Percentiles rank a stretch among this genome's conserved stretches.
Conservation (phyloP, 441 rosid genomes). For the Sinapis alba region DNA sequence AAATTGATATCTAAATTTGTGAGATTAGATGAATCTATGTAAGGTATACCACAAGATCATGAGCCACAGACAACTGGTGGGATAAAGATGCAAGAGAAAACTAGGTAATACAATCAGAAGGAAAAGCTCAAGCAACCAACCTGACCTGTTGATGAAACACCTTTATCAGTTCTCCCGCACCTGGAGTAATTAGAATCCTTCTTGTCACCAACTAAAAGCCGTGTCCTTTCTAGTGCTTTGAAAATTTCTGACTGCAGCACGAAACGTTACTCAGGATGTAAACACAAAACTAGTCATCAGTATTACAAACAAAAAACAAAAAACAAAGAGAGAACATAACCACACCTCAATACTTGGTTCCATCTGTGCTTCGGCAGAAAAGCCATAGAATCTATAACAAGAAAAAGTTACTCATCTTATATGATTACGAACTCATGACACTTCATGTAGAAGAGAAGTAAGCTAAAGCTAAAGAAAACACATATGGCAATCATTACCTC, state of each 20-base stretch:
- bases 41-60: slow-evolving; percentile 7
- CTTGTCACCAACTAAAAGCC: slow-evolving; percentile 78
- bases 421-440: not conserved
- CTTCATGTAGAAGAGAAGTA: not conserved
- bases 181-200: slow-evolving; percentile 82
- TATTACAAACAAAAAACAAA: not conserved
- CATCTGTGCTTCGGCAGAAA: slow-evolving; percentile 89
- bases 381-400: slow-evolving; percentile 79
- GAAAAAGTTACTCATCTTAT: not conserved
- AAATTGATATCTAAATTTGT: not conserved
- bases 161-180: slow-evolving; percentile 95
- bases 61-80: not conserved
- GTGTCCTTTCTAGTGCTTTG: slow-evolving; percentile 71
- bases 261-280: not conserved
- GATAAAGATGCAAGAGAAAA: not conserved
- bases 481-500: slow-evolving; percentile 49
- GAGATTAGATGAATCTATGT: not conserved
- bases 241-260: slow-evolving; percentile 69
- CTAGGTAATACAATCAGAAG: not conserved
- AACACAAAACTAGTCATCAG: not conserved
- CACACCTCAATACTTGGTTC: slow-evolving; percentile 88
- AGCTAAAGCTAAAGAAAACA: not conserved
- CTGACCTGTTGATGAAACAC: slow-evolving; percentile 94
- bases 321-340: slow-evolving; percentile 16
- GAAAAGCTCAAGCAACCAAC: slow-evolving; percentile 46